These are phyloP conservation scores for Phylloporus gajari DNA, from an alignment of 1,284 basidiomycete genomes.

Conservation along the genomic window DNA sequence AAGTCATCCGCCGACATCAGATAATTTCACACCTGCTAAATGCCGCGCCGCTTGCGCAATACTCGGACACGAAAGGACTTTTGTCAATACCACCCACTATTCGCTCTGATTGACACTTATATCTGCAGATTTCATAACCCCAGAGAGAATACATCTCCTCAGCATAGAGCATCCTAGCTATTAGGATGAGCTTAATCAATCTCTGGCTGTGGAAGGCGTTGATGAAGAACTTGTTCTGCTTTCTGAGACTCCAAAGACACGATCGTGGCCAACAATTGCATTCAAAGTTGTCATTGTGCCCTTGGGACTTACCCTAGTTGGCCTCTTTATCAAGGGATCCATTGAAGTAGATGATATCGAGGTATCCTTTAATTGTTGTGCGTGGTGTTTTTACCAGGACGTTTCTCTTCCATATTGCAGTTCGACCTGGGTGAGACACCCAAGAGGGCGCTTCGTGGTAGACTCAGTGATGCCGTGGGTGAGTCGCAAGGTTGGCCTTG, in stretches of 20 bases:
- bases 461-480: conserved; percentile 86
- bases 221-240: conserved; percentile 34
- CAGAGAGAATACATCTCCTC: conserved; percentile 39
- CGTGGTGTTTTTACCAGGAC: background rate
- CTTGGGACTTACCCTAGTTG: conserved; percentile 52
- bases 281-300: conserved; percentile 49
- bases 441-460: conserved; percentile 84
- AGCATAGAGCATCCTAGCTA: conserved; percentile 27
- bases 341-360: conserved; percentile 74
- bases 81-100: background rate
- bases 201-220: background rate
- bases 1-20: conserved; percentile 15
- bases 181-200: conserved; percentile 9
- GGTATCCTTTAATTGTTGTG: conserved; percentile 50
- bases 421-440: conserved; percentile 82
- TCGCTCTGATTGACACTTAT: conserved; percentile 26
- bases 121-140: conserved; percentile 26
- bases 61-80: background rate
- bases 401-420: conserved; percentile 48
- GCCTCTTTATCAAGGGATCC: conserved; percentile 72
- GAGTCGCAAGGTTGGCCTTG: conserved; percentile 19
- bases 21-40: background rate
- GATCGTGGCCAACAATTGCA: conserved; percentile 30
- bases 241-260: conserved; percentile 12
- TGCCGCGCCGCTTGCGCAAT: background rate